phyloP scores from a whole-genome alignment of 75 land plant species.

The Pinus albicaulis region DNA sequence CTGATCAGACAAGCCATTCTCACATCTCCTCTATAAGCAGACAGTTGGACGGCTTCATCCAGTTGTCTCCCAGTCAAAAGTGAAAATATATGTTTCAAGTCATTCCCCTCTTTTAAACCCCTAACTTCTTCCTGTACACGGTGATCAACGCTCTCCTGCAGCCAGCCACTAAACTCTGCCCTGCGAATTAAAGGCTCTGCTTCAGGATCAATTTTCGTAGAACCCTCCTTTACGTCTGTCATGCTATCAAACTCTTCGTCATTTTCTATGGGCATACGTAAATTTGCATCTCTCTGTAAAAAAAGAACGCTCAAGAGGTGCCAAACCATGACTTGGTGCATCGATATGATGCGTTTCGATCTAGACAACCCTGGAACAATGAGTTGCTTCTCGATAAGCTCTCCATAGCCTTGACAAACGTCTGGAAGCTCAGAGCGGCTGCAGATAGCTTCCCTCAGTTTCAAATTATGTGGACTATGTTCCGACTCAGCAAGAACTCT shows the following conservation, averaged over 20 bases:
- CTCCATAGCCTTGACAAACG: constrained; percentile 68
- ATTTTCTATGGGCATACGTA: constrained; percentile 15
- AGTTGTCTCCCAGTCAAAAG: constrained; percentile 85
- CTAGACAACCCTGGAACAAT: constrained; percentile 59
- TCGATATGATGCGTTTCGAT: constrained; percentile 45
- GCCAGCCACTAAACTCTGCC: constrained; percentile 92
- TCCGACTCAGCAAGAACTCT: constrained; percentile 49
- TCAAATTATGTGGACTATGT: constrained; percentile 35
- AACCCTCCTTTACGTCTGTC: constrained; percentile 45
- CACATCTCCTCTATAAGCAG: constrained; percentile 78
- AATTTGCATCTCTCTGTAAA: constrained; percentile 43
- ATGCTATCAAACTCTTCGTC: constrained; percentile 59
- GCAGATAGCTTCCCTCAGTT: constrained; percentile 65
- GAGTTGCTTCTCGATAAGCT: constrained; percentile 64
- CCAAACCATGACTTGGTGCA: constrained; percentile 92
- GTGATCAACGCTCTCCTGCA: constrained; percentile 84
- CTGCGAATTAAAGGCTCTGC: constrained; percentile 70
- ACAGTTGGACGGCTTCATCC: constrained; percentile 82
- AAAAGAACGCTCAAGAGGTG: constrained; percentile 84
- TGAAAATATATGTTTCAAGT: constrained; percentile 75
- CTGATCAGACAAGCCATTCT: constrained; percentile 85
- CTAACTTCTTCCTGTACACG: constrained; percentile 77
- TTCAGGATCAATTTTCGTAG: constrained; percentile 49
- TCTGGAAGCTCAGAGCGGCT: constrained; percentile 45
- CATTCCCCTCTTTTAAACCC: constrained; percentile 32